phyloP scores from a whole-genome alignment of 1,139 yeast genomes.

The Taphrina wiesneri region DNA sequence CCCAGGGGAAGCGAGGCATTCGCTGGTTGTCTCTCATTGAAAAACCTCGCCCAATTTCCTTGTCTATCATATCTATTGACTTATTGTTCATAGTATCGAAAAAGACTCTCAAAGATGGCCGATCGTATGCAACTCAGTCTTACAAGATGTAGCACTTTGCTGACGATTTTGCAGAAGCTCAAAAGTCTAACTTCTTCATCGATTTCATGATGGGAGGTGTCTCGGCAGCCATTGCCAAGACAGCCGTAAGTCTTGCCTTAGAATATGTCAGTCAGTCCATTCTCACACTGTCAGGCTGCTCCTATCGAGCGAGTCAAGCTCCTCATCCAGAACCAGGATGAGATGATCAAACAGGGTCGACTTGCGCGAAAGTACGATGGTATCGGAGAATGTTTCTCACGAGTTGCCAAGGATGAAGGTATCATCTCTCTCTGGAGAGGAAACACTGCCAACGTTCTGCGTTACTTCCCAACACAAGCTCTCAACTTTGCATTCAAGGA shows the following conservation, averaged over 20 bases:
- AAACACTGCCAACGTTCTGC: conserved; percentile 79
- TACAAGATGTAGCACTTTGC: not conserved
- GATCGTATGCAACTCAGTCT: not conserved
- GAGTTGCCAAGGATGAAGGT: conserved; percentile 75
- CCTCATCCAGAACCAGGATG: conserved; percentile 79
- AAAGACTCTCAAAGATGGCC: conserved; percentile 16
- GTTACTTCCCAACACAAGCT: conserved; percentile 85
- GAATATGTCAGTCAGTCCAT: not conserved
- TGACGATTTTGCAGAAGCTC: conserved; percentile 8
- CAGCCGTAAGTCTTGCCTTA: conserved; percentile 49
- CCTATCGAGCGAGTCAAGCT: conserved; percentile 82
- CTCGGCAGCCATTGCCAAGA: conserved; percentile 81
- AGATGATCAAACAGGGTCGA: conserved; percentile 81
- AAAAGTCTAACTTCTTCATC: conserved; percentile 49
- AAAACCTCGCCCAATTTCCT: conserved; percentile 3
- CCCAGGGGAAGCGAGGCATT: not conserved
- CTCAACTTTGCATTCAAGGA: conserved; percentile 83
- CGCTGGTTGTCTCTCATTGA: conserved; percentile 7
- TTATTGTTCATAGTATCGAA: conserved; percentile 5
- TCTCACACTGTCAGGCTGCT: conserved; percentile 54
- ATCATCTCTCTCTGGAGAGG: conserved; percentile 76
- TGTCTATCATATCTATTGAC: not conserved
- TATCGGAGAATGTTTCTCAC: conserved; percentile 68
- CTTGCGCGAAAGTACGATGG: conserved; percentile 65
- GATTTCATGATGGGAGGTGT: conserved; percentile 80